Evolutionary conservation across 1,139 yeast species (phyloP).

Genomic region (Kodamaea arcana): DNA sequence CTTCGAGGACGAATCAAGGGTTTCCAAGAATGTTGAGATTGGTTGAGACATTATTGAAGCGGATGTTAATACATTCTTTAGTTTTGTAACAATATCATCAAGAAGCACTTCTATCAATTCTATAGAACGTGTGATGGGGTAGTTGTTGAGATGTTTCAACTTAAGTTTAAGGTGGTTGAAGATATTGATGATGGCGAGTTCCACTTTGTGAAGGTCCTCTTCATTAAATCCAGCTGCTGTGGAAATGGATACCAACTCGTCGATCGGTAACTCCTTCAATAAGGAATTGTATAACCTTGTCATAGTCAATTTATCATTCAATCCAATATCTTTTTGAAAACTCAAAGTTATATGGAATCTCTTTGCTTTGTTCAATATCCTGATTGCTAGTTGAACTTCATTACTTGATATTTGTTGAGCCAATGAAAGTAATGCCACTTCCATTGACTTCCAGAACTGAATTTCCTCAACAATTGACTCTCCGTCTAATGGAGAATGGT

Average conservation of each 20-base stretch:
- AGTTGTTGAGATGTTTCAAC: slow-evolving; percentile 50
- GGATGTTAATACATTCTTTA: slow-evolving; percentile 20
- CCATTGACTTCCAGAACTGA: slow-evolving; percentile 76
- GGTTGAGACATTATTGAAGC: slow-evolving; percentile 26
- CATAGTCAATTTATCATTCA: slow-evolving; percentile 51
- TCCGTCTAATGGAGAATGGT: slow-evolving; percentile 54
- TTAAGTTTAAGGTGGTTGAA: slow-evolving; percentile 59
- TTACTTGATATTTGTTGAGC: slow-evolving; percentile 55
- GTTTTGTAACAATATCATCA: slow-evolving; percentile 27
- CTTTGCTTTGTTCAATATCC: slow-evolving; percentile 63
- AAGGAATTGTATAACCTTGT: slow-evolving; percentile 58
- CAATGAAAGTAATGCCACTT: slow-evolving; percentile 53
- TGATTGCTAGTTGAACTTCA: slow-evolving; percentile 57
- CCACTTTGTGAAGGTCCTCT: slow-evolving; percentile 39
- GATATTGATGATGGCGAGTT: slow-evolving; percentile 42
- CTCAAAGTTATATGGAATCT: slow-evolving; percentile 76
- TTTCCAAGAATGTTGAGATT: slow-evolving; percentile 18
- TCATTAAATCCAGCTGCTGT: slow-evolving; percentile 15
- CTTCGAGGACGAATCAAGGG: slow-evolving; percentile 14
- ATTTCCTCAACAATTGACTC: slow-evolving; percentile 63
- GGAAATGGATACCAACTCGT: slow-evolving; percentile 43
- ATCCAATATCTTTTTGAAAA: slow-evolving; percentile 68
- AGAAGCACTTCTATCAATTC: slow-evolving; percentile 59
- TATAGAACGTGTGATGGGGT: slow-evolving; percentile 65
- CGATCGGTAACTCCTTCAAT: slow-evolving; percentile 67